Evolutionary conservation across 371 early-diverging fungal species (phyloP).

Genomic region (Actinomucor elegans): DNA sequence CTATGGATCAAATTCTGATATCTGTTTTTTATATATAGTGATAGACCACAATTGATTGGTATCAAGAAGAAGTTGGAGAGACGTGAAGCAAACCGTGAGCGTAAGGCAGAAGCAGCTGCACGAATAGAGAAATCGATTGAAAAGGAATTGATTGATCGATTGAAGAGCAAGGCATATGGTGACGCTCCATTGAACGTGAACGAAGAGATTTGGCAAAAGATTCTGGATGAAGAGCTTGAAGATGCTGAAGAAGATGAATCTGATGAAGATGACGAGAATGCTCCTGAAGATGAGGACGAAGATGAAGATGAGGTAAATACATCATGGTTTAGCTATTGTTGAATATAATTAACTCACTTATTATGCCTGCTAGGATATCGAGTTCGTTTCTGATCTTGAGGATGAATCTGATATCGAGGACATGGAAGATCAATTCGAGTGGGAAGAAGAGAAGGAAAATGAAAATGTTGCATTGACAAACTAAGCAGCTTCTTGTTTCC

Average conservation of each 20-base stretch:
- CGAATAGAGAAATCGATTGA: slow-evolving; percentile 95
- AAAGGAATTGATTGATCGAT: slow-evolving; percentile 94
- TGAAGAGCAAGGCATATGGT: slow-evolving; percentile 91
- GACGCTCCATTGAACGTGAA: slow-evolving; percentile 92
- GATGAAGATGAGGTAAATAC: slow-evolving; percentile 53
- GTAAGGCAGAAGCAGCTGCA: slow-evolving; percentile 93
- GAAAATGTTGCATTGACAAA: slow-evolving; percentile 21
- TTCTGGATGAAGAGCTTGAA: slow-evolving; percentile 66
- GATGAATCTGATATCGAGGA: slow-evolving; percentile 43
- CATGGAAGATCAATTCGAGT: slow-evolving; percentile 31
- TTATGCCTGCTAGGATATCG: slow-evolving; percentile 10
- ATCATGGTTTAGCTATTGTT: no score
- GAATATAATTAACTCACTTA: no score
- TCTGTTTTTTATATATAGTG: slow-evolving; percentile 15
- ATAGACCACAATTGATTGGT: slow-evolving; percentile 77
- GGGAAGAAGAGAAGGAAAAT: slow-evolving; percentile 31
- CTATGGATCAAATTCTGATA: no score
- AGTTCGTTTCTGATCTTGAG: slow-evolving; percentile 35
- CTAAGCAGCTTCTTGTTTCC: neutral
- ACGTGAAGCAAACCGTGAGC: slow-evolving; percentile 89
- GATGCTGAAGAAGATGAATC: slow-evolving; percentile 74
- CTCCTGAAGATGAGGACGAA: slow-evolving; percentile 57
- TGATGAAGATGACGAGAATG: slow-evolving; percentile 69
- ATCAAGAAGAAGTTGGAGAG: slow-evolving; percentile 95
- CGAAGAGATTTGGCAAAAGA: slow-evolving; percentile 83